Percentiles rank a stretch among this genome's conserved stretches.
Conservation (phyloP, 2,329 filamentous ascomycete species). For the Cryphonectria parasitica region DNA sequence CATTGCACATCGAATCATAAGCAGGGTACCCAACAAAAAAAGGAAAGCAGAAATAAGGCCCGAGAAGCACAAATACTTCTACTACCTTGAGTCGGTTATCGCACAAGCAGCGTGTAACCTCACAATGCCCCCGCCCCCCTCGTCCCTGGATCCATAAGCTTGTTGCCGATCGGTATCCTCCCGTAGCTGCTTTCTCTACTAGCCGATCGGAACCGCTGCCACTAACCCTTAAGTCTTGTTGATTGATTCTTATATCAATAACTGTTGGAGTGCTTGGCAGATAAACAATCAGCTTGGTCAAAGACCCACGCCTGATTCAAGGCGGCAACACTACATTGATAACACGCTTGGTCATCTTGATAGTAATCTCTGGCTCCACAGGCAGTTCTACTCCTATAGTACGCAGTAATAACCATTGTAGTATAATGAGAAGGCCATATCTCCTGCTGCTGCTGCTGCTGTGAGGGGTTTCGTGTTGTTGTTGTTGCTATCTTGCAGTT, state of each 20-base stretch:
- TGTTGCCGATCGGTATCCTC: background rate
- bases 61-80: background rate
- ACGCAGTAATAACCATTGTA: background rate
- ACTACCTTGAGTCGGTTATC: background rate
- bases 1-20: background rate
- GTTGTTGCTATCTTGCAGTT: background rate
- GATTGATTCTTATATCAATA: background rate
- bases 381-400: background rate
- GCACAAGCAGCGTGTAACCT: background rate
- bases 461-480: background rate
- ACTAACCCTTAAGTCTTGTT: background rate
- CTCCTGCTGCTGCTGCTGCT: background rate
- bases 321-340: constrained; percentile 15
- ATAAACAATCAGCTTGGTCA: background rate
- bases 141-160: background rate
- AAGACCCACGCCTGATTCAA: constrained; percentile 12
- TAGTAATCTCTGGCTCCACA: background rate
- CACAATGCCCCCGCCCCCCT: background rate
- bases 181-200: background rate
- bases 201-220: background rate
- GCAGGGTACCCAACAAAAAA: background rate
- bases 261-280: background rate
- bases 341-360: constrained; percentile 6
- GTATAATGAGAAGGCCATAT: background rate
- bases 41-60: background rate